phyloP scores from a whole-genome alignment of 805 yeast species.

The Sungouiella blattae region DNA sequence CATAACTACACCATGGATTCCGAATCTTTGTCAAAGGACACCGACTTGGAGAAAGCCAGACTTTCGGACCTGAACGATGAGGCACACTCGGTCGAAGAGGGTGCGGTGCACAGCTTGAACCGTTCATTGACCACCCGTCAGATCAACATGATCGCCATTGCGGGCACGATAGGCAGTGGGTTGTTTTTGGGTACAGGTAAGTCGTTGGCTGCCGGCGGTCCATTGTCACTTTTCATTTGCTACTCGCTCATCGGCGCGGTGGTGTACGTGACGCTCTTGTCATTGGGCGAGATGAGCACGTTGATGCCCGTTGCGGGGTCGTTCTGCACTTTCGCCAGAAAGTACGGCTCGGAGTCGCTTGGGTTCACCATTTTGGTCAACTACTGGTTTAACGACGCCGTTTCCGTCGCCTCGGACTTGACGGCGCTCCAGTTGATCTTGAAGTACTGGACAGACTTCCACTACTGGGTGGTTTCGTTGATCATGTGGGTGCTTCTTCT shows the following conservation, averaged over 20 bases:
- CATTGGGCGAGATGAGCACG: constrained; percentile 77
- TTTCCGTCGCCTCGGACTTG: constrained; percentile 71
- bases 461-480: constrained; percentile 51
- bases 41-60: not conserved
- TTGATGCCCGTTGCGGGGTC: constrained; percentile 68
- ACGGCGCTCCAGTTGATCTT: constrained; percentile 68
- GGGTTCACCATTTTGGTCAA: constrained; percentile 72
- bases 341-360: constrained; percentile 64
- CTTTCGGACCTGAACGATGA: not conserved
- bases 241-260: not conserved
- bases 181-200: not conserved
- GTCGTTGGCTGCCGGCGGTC: not conserved
- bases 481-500: constrained; percentile 67
- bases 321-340: constrained; percentile 62
- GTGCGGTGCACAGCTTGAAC: not conserved
- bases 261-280: not conserved
- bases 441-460: constrained; percentile 14
- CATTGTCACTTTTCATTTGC: not conserved
- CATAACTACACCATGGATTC: not conserved
- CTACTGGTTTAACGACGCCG: constrained; percentile 78
- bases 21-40: not conserved
- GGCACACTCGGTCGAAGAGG: not conserved
- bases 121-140: not conserved
- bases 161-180: not conserved
- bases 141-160: not conserved